phyloP scores from a whole-genome alignment of 352 stramenopile species.

The Pythium pectinolyticum region DNA sequence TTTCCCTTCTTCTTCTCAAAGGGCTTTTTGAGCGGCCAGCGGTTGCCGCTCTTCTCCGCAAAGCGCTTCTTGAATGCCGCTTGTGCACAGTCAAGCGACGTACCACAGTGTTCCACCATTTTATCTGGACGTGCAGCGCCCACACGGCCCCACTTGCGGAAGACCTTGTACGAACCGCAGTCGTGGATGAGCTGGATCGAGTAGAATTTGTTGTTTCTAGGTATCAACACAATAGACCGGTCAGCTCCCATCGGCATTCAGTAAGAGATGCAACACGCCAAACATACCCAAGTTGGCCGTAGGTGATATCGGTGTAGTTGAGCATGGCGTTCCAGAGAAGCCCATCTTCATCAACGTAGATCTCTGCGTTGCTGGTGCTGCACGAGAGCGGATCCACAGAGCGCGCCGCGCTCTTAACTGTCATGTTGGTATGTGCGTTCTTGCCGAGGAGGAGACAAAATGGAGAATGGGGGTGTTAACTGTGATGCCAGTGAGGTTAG shows the following conservation, averaged over 20 bases:
- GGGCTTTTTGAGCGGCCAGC: constrained; percentile 42
- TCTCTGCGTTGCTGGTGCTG: constrained; percentile 11
- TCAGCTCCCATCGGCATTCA: no score
- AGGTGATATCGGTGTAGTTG: constrained; percentile 62
- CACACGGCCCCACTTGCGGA: constrained; percentile 71
- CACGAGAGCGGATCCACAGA: constrained; percentile 14
- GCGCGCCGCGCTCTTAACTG: constrained; percentile 21
- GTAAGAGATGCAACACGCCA: neutral
- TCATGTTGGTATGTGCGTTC: neutral
- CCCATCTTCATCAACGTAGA: constrained; percentile 38
- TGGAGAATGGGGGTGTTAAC: neutral
- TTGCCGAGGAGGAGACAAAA: neutral
- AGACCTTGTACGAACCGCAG: constrained; percentile 42
- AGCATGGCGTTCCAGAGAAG: constrained; percentile 65
- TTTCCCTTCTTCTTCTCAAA: constrained; percentile 59
- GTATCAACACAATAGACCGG: no score
- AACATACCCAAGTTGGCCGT: constrained; percentile 44
- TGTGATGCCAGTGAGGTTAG: neutral
- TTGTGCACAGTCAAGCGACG: constrained; percentile 48
- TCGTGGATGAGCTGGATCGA: constrained; percentile 65
- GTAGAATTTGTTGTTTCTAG: constrained; percentile 81
- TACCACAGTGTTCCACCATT: constrained; percentile 1
- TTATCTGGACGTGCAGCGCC: constrained; percentile 46
- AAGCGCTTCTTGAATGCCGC: constrained; percentile 60
- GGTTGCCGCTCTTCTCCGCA: constrained; percentile 60